Base-by-base conservation (phyloP, 1,284 basidiomycete genomes). In the Austroboletus niveus region DNA sequence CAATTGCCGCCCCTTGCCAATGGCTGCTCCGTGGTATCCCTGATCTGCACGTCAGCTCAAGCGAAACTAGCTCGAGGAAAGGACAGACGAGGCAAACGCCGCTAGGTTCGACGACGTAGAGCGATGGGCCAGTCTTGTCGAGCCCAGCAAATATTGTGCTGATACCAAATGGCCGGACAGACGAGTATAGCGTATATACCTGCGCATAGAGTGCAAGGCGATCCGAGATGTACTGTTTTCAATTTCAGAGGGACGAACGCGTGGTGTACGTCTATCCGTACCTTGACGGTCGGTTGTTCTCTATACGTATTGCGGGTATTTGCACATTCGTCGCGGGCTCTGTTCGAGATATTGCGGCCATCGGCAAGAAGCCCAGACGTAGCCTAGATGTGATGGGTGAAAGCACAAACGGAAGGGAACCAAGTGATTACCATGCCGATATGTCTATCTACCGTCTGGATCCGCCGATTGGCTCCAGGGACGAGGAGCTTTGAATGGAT, bases 401-500 rank as follows among this genome's bases (percentile, higher is more conserved):
- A 30, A 20, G 32, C n/a, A 24, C 22, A 17, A 6, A 15, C 2
- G 35, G 14, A 4, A 20, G 5, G 22, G 32, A 30, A 17, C 56
- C 24, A 34, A 14, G 29, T 10, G 43, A 63, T 57, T 63, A 94
- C 94, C 66, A 98, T 73, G 47, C 95, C 97, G 61, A 98, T 87
- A 70, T 98, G 95, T 61, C 86, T 82, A 69, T 99, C 97, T 59
- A 98, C 77, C 15, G 89, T 92, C 65, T 94, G 91, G 72, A 99
- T 98, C 62, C 97, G 82, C 61, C 89, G 80, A 76, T 99, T 99
- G 44, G 88, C 85, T 47, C 89, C 93, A 42, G 95, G 94, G 5
- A 99, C 91, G 38, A 99, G 81, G 47, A 99, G 85, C 73, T 98
- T 99, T 39, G 94, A 97, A 70, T 96, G 93, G n/a, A 98, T 83